Base-by-base conservation (phyloP, 2,329 filamentous ascomycete genomes). In the Grosmannia huntii region DNA sequence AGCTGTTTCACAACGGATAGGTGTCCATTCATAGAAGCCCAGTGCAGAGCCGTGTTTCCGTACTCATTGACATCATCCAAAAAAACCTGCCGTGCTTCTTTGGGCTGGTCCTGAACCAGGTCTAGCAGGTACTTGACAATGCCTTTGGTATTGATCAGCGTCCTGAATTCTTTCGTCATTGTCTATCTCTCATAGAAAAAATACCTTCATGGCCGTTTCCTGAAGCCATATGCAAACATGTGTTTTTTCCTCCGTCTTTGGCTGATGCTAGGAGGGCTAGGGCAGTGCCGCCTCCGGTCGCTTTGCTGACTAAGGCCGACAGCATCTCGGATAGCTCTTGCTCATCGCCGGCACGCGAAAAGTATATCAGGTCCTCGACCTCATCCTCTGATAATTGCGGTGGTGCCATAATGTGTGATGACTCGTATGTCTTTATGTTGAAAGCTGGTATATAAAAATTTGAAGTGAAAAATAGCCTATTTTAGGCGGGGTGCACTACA, bases 1-100 rank as follows among this genome's bases (percentile, higher is more conserved):
- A 99, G 78, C 0, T 84, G 73, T 74, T 91, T 88, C 7, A 96
- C 89, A 4, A 84, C 82, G 6, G 85, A 81, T 3, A 97, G 75
- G 66, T 96, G 91, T 1, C 91, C 91, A 57, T 95, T 94, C 58
- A 96, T 75, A 0, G 90, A 88, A 0, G 92, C 92, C 91, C 91
- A 97, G 73, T 99, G 94, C 59, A 99, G 76, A 0, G 90, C 82
- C 0, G 92, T 96, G 74, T 96, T 97, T 51, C 90, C 91, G 52
- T 87, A 86, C 61, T 83, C 76, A 67, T 99, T 99, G 61, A 81
- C 77, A 2, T 79, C 75, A 65, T 90, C 86, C 27, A 90, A 70
- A 64, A 85, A 83, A 0, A 76, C 69, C 62, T 75, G 72, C 62
- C 73, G 74, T 61, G 74, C 72, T 38, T 69, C 69, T 23, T 64